Percentiles rank a stretch among this genome's conserved stretches.
phyloP scores from a whole-genome alignment of 805 yeast species.

The Pichia kluyveri region DNA sequence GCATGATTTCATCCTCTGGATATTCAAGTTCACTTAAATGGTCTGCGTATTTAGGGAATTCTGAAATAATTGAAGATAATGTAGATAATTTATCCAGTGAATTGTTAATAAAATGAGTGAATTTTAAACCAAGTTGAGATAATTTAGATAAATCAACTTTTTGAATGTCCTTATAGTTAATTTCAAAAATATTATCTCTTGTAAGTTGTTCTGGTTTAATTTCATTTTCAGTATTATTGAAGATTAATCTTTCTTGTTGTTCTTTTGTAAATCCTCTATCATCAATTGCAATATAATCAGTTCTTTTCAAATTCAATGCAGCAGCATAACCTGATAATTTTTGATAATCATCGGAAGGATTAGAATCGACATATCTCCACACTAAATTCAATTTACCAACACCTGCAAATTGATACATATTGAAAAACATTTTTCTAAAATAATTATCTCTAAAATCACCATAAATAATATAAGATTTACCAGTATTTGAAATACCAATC shows the following conservation, averaged over 20 bases:
- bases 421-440: conserved; percentile 49
- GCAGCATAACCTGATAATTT: conserved; percentile 56
- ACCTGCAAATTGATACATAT: conserved; percentile 48
- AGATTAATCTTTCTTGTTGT: conserved; percentile 22
- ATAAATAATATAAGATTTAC: conserved; percentile 41
- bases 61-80: conserved; percentile 32
- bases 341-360: conserved; percentile 16
- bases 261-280: conserved; percentile 37
- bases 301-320: conserved; percentile 52
- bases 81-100: conserved; percentile 27
- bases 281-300: conserved; percentile 59
- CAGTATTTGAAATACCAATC: conserved; percentile 40
- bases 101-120: conserved; percentile 31
- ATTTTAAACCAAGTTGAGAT: conserved; percentile 30
- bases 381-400: conserved; percentile 62
- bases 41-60: conserved; percentile 48
- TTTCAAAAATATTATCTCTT: not conserved
- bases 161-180: conserved; percentile 22
- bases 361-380: conserved; percentile 57
- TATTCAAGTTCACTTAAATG: conserved; percentile 24
- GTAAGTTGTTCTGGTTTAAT: not conserved
- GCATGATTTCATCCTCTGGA: conserved; percentile 5
- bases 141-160: conserved; percentile 27
- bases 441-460: conserved; percentile 47
- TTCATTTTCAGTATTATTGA: conserved; percentile 5